phyloP scores from a whole-genome alignment of 345 rosid genomes.

The Citrus trifoliata region DNA sequence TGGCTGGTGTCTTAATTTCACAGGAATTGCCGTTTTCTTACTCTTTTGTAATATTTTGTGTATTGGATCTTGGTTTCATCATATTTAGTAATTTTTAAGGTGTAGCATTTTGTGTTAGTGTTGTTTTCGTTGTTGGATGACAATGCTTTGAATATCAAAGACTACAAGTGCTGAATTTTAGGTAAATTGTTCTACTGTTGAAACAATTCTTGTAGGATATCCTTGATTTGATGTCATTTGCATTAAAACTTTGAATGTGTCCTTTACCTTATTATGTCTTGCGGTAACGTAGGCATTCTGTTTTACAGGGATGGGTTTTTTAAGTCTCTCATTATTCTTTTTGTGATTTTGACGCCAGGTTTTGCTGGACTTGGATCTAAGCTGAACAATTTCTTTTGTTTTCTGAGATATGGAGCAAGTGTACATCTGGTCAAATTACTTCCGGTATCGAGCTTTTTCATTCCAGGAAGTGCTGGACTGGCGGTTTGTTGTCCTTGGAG shows the following conservation, averaged over 20 bases:
- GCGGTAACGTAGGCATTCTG: neutral
- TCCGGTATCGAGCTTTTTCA: constrained; percentile 53
- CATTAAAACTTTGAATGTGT: neutral
- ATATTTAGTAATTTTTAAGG: neutral
- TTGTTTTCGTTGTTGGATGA: neutral
- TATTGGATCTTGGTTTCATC: neutral
- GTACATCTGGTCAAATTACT: constrained; percentile 57
- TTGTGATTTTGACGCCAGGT: constrained; percentile 40
- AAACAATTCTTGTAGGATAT: neutral
- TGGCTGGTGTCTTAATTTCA: neutral
- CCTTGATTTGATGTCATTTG: neutral
- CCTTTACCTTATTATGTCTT: neutral
- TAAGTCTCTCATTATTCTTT: neutral
- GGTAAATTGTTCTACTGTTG: too few relatives aligned
- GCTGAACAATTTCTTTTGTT: constrained; percentile 29
- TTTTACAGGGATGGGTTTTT: neutral
- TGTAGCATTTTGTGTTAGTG: neutral
- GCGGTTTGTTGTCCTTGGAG: constrained; percentile 72
- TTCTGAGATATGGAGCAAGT: constrained; percentile 71
- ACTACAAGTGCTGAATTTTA: too few relatives aligned
- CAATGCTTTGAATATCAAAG: neutral
- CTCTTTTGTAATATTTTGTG: neutral
- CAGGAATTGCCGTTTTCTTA: neutral
- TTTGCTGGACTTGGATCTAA: constrained; percentile 43
- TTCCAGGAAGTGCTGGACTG: constrained; percentile 87